Base-by-base conservation (phyloP, 176 grass and related monocot genomes). In the Bonia amplexicaulis region DNA sequence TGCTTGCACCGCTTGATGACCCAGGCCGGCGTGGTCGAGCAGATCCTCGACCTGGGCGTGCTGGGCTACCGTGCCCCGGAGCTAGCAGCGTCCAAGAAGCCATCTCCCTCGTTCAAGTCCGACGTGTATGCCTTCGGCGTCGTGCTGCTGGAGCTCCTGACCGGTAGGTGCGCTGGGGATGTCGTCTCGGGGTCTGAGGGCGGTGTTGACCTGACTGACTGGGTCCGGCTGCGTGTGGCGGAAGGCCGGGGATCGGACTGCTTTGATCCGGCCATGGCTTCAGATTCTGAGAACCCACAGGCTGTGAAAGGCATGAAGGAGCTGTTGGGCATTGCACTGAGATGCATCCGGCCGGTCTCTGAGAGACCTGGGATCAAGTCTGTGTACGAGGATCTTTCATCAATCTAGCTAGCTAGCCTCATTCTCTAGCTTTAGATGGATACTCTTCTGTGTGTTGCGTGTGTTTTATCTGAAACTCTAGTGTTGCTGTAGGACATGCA, bases 301-400 rank as follows among this genome's bases (percentile, higher is more conserved):
- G 86, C 76, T 26, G 82, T 90, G 66, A 94, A 96, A 23, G 97
- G 93, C 40, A 94, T 94, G 92, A 92, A 98, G 88, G 92, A 99
- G 70, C 74, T 95, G 74, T 70, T 99, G 54, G 93, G 97, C 68
- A 94, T 99, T 69, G 90, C 97, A 1, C 81, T 99, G 88, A 94
- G 97, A 85, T 99, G 97, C 84, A 96, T 99, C 51, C 78, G 88
- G 12, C 88, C 93, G 0, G 84, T 99, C 59, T 94, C 93, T 0
- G 92, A 99, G 88, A 86, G 97, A 63, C 91, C 97, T 26, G 97
- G 97, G 48, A 96, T 99, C 81, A 99, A 96, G 72, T 92, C 91
- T 58, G 97, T 99, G 40, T 99, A 99, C 0, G 97, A 99, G 79
- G 97, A 99, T 85, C 90, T 99, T 52, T 99, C 97, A 3, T 96